These are phyloP conservation scores for Perilla frutescens DNA, from an alignment of 257 asterid species.

Conservation along the genomic window DNA sequence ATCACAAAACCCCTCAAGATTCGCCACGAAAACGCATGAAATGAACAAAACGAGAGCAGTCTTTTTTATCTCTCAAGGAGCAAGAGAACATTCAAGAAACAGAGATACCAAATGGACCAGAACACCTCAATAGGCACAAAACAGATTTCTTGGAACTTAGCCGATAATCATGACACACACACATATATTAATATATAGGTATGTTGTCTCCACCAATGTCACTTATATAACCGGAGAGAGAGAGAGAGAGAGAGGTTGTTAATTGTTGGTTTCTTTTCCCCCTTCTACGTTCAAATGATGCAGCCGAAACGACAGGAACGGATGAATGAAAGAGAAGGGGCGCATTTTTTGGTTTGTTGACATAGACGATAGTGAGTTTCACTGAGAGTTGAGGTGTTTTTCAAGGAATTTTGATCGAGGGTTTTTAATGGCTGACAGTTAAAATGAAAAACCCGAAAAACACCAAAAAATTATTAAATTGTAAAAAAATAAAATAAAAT, in stretches of 20 bases:
- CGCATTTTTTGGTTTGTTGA: slow-evolving; percentile 47
- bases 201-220: slow-evolving; percentile 32
- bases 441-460: slow-evolving; percentile 24
- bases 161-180: slow-evolving; percentile 29
- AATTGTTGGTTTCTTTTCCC: slow-evolving; percentile 12
- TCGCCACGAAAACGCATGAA: slow-evolving; percentile 33
- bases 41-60: not conserved
- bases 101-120: slow-evolving; percentile 19
- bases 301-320: slow-evolving; percentile 42
- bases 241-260: slow-evolving; percentile 16
- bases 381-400: slow-evolving; percentile 37
- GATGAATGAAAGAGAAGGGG: slow-evolving; percentile 43
- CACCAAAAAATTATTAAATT: not conserved
- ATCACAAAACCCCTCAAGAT: slow-evolving; percentile 45
- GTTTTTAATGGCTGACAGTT: slow-evolving; percentile 37
- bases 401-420: slow-evolving; percentile 36
- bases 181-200: slow-evolving; percentile 2
- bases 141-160: slow-evolving; percentile 31
- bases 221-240: slow-evolving; percentile 17
- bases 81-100: slow-evolving; percentile 11
- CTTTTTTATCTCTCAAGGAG: not conserved
- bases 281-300: slow-evolving; percentile 36
- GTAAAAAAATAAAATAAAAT: not conserved
- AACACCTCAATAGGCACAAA: not conserved
- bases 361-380: slow-evolving; percentile 38